Percentiles rank a stretch among this genome's conserved stretches.
Evolutionary conservation across 2,329 filamentous ascomycete species (phyloP).

Genomic region (Monilinia fructicola): DNA sequence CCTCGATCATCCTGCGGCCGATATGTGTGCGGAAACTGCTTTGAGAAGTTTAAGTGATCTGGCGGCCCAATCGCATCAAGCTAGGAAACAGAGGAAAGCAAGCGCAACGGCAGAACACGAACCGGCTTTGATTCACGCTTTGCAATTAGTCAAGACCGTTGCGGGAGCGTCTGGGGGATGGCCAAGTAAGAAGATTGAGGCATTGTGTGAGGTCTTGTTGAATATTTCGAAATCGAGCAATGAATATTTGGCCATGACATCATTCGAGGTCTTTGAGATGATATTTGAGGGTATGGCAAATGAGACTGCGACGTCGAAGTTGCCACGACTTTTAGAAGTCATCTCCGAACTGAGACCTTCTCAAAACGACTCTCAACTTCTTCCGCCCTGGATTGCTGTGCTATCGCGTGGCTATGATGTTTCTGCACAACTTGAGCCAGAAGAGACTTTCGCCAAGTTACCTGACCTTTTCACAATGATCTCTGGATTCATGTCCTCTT

Average conservation of each 20-base stretch:
- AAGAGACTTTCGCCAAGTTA: constrained; percentile 88
- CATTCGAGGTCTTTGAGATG: constrained; percentile 96
- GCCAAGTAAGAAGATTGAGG: constrained; percentile 94
- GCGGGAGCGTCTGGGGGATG: constrained; percentile 86
- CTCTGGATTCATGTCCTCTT: constrained; percentile 76
- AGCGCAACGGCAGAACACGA: constrained; percentile 62
- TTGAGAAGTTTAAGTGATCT: constrained; percentile 77
- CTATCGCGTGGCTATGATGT: constrained; percentile 93
- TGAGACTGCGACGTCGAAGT: constrained; percentile 82
- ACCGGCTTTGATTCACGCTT: constrained; percentile 82
- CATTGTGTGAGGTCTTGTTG: constrained; percentile 83
- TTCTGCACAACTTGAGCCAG: constrained; percentile 80
- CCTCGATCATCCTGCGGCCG: constrained; percentile 88
- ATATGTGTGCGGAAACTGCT: constrained; percentile 93
- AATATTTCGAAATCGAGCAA: constrained; percentile 87
- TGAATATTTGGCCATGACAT: constrained; percentile 93
- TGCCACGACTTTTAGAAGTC: constrained; percentile 84
- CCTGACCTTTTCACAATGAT: constrained; percentile 82
- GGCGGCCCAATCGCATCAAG: constrained; percentile 58
- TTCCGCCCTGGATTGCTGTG: constrained; percentile 96
- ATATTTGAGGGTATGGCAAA: constrained; percentile 90
- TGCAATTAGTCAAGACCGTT: constrained; percentile 89
- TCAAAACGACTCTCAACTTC: constrained; percentile 88
- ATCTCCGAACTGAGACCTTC: constrained; percentile 90
- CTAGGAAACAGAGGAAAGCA: constrained; percentile 66